phyloP scores from a whole-genome alignment of 2,329 filamentous ascomycete genomes.

The Cytospora piceae region DNA sequence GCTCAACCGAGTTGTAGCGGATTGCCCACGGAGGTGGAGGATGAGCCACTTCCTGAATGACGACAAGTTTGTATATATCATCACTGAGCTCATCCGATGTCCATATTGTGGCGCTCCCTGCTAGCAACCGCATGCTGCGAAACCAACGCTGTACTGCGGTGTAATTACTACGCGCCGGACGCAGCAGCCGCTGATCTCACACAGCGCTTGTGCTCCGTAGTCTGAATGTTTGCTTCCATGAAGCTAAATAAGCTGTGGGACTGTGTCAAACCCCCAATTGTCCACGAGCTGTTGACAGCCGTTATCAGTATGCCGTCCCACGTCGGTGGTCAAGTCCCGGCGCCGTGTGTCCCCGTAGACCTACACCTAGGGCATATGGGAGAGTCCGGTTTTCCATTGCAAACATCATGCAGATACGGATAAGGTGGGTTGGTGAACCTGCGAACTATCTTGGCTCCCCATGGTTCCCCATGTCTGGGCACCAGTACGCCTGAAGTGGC shows the following conservation, averaged over 20 bases:
- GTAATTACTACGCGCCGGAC: slow-evolving; percentile 21
- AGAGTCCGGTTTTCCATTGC: slow-evolving; percentile 9
- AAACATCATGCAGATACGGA: slow-evolving; percentile 20
- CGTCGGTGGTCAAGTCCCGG: slow-evolving; percentile 10
- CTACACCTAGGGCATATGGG: slow-evolving; percentile 5
- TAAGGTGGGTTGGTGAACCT: background rate
- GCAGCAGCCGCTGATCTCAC: slow-evolving; percentile 18
- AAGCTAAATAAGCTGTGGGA: slow-evolving; percentile 8
- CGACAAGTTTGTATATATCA: background rate
- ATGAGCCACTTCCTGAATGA: background rate
- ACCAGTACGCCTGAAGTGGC: background rate
- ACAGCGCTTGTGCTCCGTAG: slow-evolving; percentile 21
- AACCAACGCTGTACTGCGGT: slow-evolving; percentile 21
- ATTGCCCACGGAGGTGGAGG: background rate
- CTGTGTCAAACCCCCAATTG: background rate
- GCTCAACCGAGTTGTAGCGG: background rate
- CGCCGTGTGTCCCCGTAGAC: slow-evolving; percentile 8
- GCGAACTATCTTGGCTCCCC: background rate
- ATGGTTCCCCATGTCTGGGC: background rate
- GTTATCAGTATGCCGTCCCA: slow-evolving; percentile 15
- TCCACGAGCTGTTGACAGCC: slow-evolving; percentile 13
- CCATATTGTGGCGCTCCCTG: slow-evolving; percentile 6
- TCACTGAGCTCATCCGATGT: slow-evolving; percentile 9
- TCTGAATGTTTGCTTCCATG: slow-evolving; percentile 2
- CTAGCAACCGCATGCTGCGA: slow-evolving; percentile 13